phyloP scores from a whole-genome alignment of 129 eudicot species.

The Glebionis coronaria region DNA sequence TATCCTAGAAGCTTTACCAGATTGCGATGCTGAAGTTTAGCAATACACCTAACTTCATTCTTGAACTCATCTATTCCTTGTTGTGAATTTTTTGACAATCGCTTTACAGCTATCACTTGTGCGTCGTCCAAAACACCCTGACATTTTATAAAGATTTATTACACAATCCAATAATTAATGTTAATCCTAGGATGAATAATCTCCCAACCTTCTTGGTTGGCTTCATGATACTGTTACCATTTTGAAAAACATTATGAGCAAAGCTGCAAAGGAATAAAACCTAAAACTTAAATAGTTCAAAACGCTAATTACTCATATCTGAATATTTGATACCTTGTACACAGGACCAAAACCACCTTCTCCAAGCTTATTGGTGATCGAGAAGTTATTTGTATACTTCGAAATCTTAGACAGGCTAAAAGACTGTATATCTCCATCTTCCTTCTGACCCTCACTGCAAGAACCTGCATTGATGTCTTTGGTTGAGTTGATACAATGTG shows the following conservation, averaged over 20 bases:
- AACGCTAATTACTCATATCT: not conserved
- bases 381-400: slow-evolving; percentile 18
- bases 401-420: slow-evolving; percentile 9
- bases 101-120: slow-evolving; percentile 16
- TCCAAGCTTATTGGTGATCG: slow-evolving; percentile 13
- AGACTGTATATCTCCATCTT: slow-evolving; percentile 3
- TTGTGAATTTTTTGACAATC: slow-evolving; percentile 10
- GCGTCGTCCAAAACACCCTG: slow-evolving; percentile 19
- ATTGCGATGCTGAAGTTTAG: slow-evolving; percentile 21
- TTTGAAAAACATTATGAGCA: not conserved
- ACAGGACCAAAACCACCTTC: slow-evolving; percentile 18
- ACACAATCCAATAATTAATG: too few relatives aligned
- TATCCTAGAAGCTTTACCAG: slow-evolving; percentile 20
- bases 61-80: slow-evolving; percentile 24
- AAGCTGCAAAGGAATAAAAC: too few relatives aligned
- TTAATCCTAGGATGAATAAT: too few relatives aligned
- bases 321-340: slow-evolving; percentile 5
- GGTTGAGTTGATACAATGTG: not conserved
- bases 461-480: not conserved
- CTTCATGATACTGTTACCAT: too few relatives aligned
- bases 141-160: not conserved
- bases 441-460: not conserved
- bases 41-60: slow-evolving; percentile 16
- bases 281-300: not conserved
- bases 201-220: too few relatives aligned